Base-by-base conservation (phyloP, 2,329 filamentous ascomycete species). In the Cordyceps tenuipes region DNA sequence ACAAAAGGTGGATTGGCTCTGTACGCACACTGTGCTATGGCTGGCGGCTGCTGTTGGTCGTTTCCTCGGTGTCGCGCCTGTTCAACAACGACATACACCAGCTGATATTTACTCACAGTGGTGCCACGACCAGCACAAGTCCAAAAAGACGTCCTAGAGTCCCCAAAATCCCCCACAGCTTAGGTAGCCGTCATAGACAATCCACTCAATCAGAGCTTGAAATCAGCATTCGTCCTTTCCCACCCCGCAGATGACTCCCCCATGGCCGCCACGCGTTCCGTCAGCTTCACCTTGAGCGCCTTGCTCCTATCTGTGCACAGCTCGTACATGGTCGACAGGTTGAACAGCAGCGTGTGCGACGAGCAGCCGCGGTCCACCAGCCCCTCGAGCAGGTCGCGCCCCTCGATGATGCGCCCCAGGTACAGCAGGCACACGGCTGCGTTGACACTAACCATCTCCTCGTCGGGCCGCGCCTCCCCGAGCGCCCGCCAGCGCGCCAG, bases 291-390 rank as follows among this genome's bases (percentile, higher is more conserved):
- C 77, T 97, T 97, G 66, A 88, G 73, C 13, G 80, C 80, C 53
- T 83, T 78, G 47, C 90, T 83, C 63, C 83, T 82, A 66, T 97
- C 92, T 0, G 89, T 92, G 70, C 89, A 94, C 8, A 97, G 80
- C 73, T 97, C 94, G 70, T 96, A 97, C 67, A 96, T 84, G 0
- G 93, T 97, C 12, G 87, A 85, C 13, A 99, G 74, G 70, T 97
- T 97, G 74, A 97, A 96, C 0, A 95, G 82, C 2, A 96, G 75
- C 0, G 89, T 89, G 63, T 89, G 86, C 61, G 93, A 97, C 0
- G 84, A 82, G 46, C 83, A 77, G 1, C 85, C 83, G 0, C 77
- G 71, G 3, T 83, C 78, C 0, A 91, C 77, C 12, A 95, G 74
- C 0, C 75, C 73, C 67, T 93, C 87, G 3, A 97, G 76, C 1